Conservation (phyloP, 2,329 filamentous ascomycete species). For the Fusarium abutilonis region DNA sequence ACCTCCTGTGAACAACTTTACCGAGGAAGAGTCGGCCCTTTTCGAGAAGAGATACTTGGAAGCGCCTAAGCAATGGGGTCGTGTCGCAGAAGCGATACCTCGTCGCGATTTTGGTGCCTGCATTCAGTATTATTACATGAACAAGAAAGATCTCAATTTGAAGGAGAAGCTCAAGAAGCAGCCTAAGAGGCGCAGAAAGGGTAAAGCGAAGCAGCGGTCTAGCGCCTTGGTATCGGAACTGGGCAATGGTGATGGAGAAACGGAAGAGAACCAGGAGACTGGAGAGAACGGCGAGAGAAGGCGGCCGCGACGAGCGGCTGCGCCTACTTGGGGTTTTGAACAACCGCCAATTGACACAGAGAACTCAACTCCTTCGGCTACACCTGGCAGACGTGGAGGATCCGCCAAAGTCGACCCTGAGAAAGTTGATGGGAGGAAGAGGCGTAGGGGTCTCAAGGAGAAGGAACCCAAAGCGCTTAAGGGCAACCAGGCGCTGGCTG, state of each 20-base stretch:
- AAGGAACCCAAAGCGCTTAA: conserved; percentile 56
- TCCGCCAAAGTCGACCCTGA: conserved; percentile 58
- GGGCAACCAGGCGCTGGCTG: conserved; percentile 57
- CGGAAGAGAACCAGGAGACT: conserved; percentile 64
- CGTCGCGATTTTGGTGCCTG: conserved; percentile 79
- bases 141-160: conserved; percentile 77
- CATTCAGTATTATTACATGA: conserved; percentile 87
- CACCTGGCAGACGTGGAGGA: conserved; percentile 63
- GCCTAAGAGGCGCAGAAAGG: conserved; percentile 67
- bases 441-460: conserved; percentile 53
- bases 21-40: conserved; percentile 71
- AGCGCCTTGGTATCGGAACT: conserved; percentile 74
- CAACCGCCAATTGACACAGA: conserved; percentile 69
- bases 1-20: conserved; percentile 79
- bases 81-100: conserved; percentile 74
- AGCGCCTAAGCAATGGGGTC: conserved; percentile 83
- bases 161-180: conserved; percentile 79
- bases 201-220: conserved; percentile 67
- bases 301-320: conserved; percentile 70
- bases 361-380: conserved; percentile 64
- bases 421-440: conserved; percentile 55
- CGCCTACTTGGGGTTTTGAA: conserved; percentile 77
- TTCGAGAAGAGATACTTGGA: conserved; percentile 82
- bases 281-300: conserved; percentile 69
- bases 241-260: conserved; percentile 67